phyloP scores from a whole-genome alignment of 768 basidiomycete species.

The Naganishia onofrii region DNA sequence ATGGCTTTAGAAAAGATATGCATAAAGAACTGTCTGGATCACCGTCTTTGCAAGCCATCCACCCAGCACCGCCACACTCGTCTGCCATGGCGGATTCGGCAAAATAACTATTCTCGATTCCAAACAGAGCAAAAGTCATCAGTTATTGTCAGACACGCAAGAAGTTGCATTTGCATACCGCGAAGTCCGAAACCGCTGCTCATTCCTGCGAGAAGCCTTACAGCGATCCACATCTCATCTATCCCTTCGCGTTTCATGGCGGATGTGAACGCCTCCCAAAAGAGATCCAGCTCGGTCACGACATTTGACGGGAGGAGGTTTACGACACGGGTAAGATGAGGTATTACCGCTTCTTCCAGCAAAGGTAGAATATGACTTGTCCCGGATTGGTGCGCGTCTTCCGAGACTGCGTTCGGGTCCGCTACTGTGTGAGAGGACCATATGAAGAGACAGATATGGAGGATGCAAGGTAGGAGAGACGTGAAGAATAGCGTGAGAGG shows the following conservation, averaged over 20 bases:
- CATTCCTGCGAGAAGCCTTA: slow-evolving; percentile 48
- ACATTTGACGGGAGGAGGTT: neutral
- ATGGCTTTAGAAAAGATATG: neutral
- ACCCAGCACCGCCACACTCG: slow-evolving; percentile 42
- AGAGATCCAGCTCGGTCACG: neutral
- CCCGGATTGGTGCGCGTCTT: neutral
- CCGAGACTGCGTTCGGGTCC: slow-evolving; percentile 14
- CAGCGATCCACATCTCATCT: slow-evolving; percentile 46
- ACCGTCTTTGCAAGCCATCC: slow-evolving; percentile 41
- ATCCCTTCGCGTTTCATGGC: slow-evolving; percentile 31
- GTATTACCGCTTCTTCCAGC: neutral
- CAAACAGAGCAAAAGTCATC: neutral
- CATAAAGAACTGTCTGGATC: slow-evolving; percentile 13
- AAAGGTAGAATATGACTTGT: neutral
- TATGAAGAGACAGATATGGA: slow-evolving; percentile 48
- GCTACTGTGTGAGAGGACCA: slow-evolving; percentile 36
- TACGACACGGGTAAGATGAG: neutral
- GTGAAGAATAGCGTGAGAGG: slow-evolving; percentile 47
- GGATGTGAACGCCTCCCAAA: neutral
- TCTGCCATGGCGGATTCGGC: slow-evolving; percentile 47
- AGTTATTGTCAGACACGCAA: neutral
- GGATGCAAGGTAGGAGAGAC: slow-evolving; percentile 45
- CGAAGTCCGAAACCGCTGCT: slow-evolving; percentile 49
- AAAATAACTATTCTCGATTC: slow-evolving; percentile 35
- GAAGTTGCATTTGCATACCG: slow-evolving; percentile 12